A percentile compares a stretch with the other conserved stretches of the same genome.
phyloP scores from a whole-genome alignment of 1,139 yeast species.

The Suhomyces panamericanus region DNA sequence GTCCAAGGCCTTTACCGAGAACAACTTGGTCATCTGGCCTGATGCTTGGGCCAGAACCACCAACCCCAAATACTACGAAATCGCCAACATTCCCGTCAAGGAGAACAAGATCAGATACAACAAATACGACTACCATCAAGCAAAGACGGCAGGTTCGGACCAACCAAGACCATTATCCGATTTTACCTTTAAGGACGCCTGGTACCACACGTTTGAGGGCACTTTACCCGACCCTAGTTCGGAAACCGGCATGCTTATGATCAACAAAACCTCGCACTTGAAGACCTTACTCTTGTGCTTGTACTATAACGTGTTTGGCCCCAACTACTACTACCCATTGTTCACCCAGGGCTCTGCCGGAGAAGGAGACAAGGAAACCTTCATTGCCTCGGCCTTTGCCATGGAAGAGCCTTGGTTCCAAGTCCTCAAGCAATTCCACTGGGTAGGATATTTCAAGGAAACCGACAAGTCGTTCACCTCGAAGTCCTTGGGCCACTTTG shows the following conservation, averaged over 20 bases:
- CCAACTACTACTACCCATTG: constrained; percentile 57
- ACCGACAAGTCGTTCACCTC: constrained; percentile 41
- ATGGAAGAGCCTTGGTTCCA: constrained; percentile 53
- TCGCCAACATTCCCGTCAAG: constrained; percentile 40
- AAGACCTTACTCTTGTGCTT: constrained; percentile 52
- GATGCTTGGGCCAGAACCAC: constrained; percentile 54
- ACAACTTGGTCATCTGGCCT: constrained; percentile 52
- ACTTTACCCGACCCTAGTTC: constrained; percentile 63
- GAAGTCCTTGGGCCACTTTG: constrained; percentile 62
- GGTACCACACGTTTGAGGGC: constrained; percentile 57
- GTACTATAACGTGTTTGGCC: constrained; percentile 63
- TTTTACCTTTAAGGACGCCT: constrained; percentile 35
- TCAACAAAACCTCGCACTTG: constrained; percentile 53
- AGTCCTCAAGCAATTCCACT: constrained; percentile 48
- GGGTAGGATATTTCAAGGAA: constrained; percentile 53
- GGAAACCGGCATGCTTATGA: constrained; percentile 63
- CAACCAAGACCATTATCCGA: constrained; percentile 30
- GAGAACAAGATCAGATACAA: constrained; percentile 40
- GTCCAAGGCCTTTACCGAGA: constrained; percentile 39
- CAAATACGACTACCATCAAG: constrained; percentile 30
- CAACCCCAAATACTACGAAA: constrained; percentile 47
- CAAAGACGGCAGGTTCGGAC: constrained; percentile 20
- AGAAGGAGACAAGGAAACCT: constrained; percentile 72
- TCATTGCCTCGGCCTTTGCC: constrained; percentile 62
- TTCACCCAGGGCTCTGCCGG: constrained; percentile 70